Evolutionary conservation across 2,329 filamentous ascomycete genomes (phyloP), one percentile per base, ranked within the genome.

Genomic region (Cytospora leucostoma): DNA sequence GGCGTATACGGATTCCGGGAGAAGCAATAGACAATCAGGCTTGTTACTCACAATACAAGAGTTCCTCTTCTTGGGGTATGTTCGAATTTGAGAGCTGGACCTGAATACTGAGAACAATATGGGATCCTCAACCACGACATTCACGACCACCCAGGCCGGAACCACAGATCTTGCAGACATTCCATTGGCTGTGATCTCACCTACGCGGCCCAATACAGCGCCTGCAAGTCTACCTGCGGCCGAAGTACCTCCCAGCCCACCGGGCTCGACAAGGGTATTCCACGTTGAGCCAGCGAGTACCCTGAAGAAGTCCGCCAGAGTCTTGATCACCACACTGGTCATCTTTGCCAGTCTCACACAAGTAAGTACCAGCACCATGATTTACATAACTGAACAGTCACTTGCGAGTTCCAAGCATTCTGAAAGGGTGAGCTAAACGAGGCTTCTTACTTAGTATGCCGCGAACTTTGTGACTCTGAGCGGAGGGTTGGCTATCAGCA

Each of bases 401-500:
- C 2, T 10, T 7, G 54, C 8, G 2, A 1, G 0, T 35, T 2
- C 7, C 0, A 8, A 33, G 1, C 33, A 0, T 2, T 4, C 27
- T 27, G 6, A 7, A n/a, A 1, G 3, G 21, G 1, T 4, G 8
- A 5, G 35, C 35, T 57, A 7, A 62, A 11, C 38, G 15, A 40
- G 13, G 3, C 4, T 5, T 40, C 38, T 17, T 7, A 17, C 15
- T 6, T 19, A 74, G 70, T 74, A 73, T 64, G 70, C 71, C 13
- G 71, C 71, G 38, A 73, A 71, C 56, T 70, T 71, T 33, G 65
- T 70, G n/a, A 74, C 73, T 4, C 56, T 74, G 17, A 69, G 66
- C 7, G 73, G 69, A 2, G 73, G 73, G 12, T 62, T 74, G 27
- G 66, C 65, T 4, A 64, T 75, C 32, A 75, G 69, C 63, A 65